Percentiles rank a stretch among this genome's conserved stretches.
Evolutionary conservation across 257 asterid genomes (phyloP).

Genomic region (Euphrasia confusa): DNA sequence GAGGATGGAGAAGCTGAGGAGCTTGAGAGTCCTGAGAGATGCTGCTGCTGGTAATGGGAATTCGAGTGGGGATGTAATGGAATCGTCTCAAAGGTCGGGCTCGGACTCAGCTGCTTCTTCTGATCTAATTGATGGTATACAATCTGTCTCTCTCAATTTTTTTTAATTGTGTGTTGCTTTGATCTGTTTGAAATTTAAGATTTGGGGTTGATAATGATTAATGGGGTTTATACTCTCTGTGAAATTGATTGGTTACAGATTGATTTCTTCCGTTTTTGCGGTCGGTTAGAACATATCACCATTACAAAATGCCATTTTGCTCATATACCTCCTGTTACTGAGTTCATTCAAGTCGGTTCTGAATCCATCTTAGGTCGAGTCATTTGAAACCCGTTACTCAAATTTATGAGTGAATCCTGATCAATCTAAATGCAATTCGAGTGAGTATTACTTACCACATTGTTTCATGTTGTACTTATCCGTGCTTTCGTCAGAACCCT

Average conservation of each 20-base stretch:
- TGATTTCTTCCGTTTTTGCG: no score
- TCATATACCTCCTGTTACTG: no score
- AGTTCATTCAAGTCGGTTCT: no score
- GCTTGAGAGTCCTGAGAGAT: constrained; percentile 36
- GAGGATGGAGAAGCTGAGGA: constrained; percentile 61
- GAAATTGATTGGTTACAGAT: no score
- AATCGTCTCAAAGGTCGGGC: constrained; percentile 39
- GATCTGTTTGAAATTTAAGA: neutral
- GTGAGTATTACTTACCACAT: neutral
- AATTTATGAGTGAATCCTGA: neutral
- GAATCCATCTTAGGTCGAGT: no score
- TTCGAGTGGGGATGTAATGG: constrained; percentile 28
- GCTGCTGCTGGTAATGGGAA: constrained; percentile 25
- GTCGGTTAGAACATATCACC: no score
- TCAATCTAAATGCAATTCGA: neutral
- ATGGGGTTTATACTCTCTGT: no score
- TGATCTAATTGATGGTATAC: constrained; percentile 49
- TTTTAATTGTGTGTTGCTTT: neutral
- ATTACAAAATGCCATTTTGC: no score
- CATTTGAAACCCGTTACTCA: neutral
- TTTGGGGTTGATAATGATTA: neutral
- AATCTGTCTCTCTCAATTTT: neutral
- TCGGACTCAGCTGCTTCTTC: constrained; percentile 43
- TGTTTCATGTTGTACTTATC: neutral
- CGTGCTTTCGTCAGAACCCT: no score